Evolutionary conservation across 495 filamentous ascomycete species (phyloP), one percentile per base, ranked within the genome.

Genomic region (Amphirosellinia nigrospora): DNA sequence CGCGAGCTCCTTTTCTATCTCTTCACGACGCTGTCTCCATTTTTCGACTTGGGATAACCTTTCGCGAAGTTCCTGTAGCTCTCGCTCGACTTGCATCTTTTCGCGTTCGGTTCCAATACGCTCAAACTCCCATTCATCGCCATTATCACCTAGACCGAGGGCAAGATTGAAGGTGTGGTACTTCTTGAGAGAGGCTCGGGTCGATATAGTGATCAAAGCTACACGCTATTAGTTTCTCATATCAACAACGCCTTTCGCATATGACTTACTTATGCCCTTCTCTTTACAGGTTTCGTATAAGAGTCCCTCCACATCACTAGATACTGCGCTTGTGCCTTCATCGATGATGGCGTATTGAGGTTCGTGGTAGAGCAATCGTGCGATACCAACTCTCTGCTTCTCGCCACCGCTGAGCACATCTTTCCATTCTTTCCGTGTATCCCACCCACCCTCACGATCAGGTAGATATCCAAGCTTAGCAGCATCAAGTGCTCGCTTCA

Each of bases 341-440:
- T 99, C 96, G 53, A 98, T 88, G 72, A 99, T 90, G 3, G 94
- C 96, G 75, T 94, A 98, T 53, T 92, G 85, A 32, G 96, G 96
- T 80, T 98, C 94, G 75, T 98, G 96, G 78, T 99, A 98, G 71
- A 98, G 83, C 28, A 98, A 76, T 59, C 96, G 84, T 9, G 96
- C 96, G 73, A 98, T 92, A 9, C 88, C 93, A 84, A 98, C 91
- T 30, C 96, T 84, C 80, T 99, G 96, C 82, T 99, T 99, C 84
- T 99, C 96, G n/a, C 96, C 96, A 13, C 96, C 96, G 69, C 90
- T 94, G 21, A 99, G 80, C 11, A 99, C 93, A 75, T 98, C 96
- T 82, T 98, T 98, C 96, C 96, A 99, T 73, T 97, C 96, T 81
- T 99, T 98, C 32, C 92, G 85, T 26, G 93, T 92, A 75, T 99